Conservation (phyloP, 1,284 basidiomycete species). For the Sporisorium exsertum region DNA sequence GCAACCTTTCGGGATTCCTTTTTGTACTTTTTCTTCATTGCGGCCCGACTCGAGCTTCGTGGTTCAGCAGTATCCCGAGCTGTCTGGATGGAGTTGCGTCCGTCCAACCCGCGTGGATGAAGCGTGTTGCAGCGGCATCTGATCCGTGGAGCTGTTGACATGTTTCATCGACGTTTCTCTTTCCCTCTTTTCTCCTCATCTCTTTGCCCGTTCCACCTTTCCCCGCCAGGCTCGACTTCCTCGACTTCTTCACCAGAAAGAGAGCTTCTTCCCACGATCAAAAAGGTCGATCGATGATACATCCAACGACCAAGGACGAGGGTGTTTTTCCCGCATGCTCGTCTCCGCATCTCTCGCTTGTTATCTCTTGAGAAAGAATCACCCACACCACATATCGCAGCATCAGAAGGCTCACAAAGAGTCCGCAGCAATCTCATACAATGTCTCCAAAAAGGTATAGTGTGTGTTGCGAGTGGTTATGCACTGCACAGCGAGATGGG, state of each 20-base stretch:
- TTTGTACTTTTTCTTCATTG: slow-evolving; percentile 54
- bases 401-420: slow-evolving; percentile 56
- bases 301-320: slow-evolving; percentile 29
- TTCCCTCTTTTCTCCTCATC: slow-evolving; percentile 2
- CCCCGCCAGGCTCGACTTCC: slow-evolving; percentile 16
- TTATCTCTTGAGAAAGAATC: slow-evolving; percentile 26
- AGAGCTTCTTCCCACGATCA: slow-evolving; percentile 31
- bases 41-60: slow-evolving; percentile 22
- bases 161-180: slow-evolving; percentile 12
- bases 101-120: slow-evolving; percentile 18
- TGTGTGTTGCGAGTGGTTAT: neutral
- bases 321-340: slow-evolving; percentile 20
- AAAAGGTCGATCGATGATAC: slow-evolving; percentile 37
- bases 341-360: slow-evolving; percentile 42
- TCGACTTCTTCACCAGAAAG: slow-evolving; percentile 11
- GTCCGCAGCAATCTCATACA: slow-evolving; percentile 53
- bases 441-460: slow-evolving; percentile 23
- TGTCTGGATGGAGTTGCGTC: slow-evolving; percentile 32
- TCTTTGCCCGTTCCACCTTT: neutral
- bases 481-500: neutral
- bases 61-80: slow-evolving; percentile 19
- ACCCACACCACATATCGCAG: slow-evolving; percentile 49
- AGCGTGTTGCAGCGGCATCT: slow-evolving; percentile 23
- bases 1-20: slow-evolving; percentile 48
- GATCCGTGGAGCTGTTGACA: slow-evolving; percentile 41